Evolutionary conservation across 2,329 filamentous ascomycete genomes (phyloP).

Genomic region (Epichloe bromicola): DNA sequence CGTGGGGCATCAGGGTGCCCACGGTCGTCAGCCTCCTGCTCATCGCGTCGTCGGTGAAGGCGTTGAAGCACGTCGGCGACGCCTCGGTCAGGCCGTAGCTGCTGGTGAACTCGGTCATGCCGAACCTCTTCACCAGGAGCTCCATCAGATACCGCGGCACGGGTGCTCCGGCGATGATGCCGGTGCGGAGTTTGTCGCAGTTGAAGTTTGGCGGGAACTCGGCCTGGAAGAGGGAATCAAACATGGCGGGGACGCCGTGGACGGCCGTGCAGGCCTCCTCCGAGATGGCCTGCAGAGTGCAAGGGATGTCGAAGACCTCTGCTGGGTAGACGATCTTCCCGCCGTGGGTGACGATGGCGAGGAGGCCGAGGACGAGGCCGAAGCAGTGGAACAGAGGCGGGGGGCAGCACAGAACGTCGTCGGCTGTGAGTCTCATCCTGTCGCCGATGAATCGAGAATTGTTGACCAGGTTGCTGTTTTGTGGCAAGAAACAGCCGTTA

Average conservation of each 20-base stretch:
- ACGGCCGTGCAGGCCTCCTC: constrained; percentile 60
- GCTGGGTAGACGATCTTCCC: constrained; percentile 64
- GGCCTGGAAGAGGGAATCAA: constrained; percentile 50
- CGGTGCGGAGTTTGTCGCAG: constrained; percentile 50
- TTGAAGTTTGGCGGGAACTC: constrained; percentile 27
- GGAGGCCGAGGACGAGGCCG: constrained; percentile 62
- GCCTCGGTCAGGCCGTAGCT: constrained; percentile 67
- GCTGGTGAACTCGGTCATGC: constrained; percentile 62
- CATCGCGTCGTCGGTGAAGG: constrained; percentile 60
- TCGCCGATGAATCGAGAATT: constrained; percentile 61
- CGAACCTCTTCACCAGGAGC: constrained; percentile 54
- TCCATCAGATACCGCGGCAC: constrained; percentile 67
- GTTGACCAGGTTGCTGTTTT: constrained; percentile 43
- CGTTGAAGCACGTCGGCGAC: constrained; percentile 69
- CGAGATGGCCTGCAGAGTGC: constrained; percentile 53
- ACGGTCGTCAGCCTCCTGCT: constrained; percentile 56
- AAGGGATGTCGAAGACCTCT: constrained; percentile 57
- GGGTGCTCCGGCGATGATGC: constrained; percentile 67
- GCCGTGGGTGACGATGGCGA: constrained; percentile 61
- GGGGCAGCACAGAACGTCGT: constrained; percentile 69
- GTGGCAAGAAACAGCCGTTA: neutral
- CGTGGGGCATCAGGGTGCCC: constrained; percentile 63
- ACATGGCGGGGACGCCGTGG: constrained; percentile 77
- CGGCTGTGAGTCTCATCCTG: constrained; percentile 53
- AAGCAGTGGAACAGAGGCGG: constrained; percentile 78